These are phyloP conservation scores for Fusarium tuaranense DNA, from an alignment of 2,329 filamentous ascomycete genomes.

Conservation along the genomic window DNA sequence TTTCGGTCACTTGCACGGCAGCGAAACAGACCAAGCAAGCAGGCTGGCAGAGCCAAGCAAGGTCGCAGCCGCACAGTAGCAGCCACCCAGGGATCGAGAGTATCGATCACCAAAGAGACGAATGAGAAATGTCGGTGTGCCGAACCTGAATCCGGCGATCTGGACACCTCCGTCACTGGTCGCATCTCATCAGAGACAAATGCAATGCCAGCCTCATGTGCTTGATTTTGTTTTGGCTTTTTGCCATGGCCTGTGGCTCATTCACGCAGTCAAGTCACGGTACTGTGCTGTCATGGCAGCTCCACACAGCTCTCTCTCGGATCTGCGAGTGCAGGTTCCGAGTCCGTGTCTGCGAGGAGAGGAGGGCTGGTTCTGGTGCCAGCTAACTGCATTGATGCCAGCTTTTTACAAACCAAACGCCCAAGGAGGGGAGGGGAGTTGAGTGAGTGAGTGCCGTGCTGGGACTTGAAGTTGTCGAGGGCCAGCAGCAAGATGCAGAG, in stretches of 20 bases:
- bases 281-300: not conserved
- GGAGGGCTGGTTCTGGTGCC: not conserved
- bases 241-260: conserved; percentile 1
- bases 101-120: conserved; percentile 28
- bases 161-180: conserved; percentile 28
- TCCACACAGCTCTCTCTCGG: conserved; percentile 10
- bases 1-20: conserved; percentile 29
- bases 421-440: not conserved
- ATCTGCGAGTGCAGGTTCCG: not conserved
- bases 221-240: conserved; percentile 10
- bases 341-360: not conserved
- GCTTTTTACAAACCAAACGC: not conserved
- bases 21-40: conserved; percentile 1
- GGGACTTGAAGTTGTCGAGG: not conserved
- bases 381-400: conserved; percentile 10
- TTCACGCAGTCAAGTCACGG: not conserved
- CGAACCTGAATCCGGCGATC: conserved; percentile 32
- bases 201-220: conserved; percentile 30
- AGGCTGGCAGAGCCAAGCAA: not conserved
- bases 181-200: conserved; percentile 21
- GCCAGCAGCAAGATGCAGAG: conserved; percentile 8
- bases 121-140: conserved; percentile 44
- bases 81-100: conserved; percentile 24
- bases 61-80: not conserved
- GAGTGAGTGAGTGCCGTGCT: not conserved